These are phyloP conservation scores for Zostera marina DNA, from an alignment of 116 monocot species.

Conservation along the genomic window DNA sequence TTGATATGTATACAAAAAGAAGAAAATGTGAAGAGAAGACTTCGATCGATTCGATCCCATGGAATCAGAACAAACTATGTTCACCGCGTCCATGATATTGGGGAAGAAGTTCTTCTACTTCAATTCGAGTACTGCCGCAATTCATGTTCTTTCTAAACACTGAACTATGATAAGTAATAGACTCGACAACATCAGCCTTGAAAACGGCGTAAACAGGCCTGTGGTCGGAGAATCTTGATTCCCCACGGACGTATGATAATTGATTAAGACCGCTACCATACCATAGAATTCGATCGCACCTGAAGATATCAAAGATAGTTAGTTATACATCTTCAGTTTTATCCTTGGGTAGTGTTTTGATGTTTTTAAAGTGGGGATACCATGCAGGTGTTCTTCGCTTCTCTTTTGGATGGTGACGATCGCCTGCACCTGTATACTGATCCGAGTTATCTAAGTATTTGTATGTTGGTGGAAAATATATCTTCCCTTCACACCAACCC, in stretches of 20 bases:
- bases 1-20: too few species aligned
- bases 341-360: too few species aligned
- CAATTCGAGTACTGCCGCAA: slow-evolving; percentile 28
- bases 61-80: too few species aligned
- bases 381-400: slow-evolving; percentile 80
- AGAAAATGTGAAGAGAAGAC: too few species aligned
- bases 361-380: slow-evolving; percentile 11
- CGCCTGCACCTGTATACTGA: slow-evolving; percentile 40
- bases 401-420: slow-evolving; percentile 26
- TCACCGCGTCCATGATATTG: not conserved
- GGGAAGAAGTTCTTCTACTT: slow-evolving; percentile 12
- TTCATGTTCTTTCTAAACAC: slow-evolving; percentile 16
- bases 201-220: slow-evolving; percentile 58
- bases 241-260: slow-evolving; percentile 58
- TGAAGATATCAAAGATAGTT: slow-evolving; percentile 3
- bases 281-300: slow-evolving; percentile 84
- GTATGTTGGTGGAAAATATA: slow-evolving; percentile 82
- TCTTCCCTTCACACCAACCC: slow-evolving; percentile 72
- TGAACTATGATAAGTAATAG: slow-evolving; percentile 16
- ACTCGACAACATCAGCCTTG: slow-evolving; percentile 30
- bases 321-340: not conserved
- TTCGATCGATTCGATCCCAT: too few species aligned
- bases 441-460: slow-evolving; percentile 81
- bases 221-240: slow-evolving; percentile 59
- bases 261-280: slow-evolving; percentile 52